Base-by-base conservation (phyloP, 2,329 filamentous ascomycete species). In the Colletotrichum phormii region DNA sequence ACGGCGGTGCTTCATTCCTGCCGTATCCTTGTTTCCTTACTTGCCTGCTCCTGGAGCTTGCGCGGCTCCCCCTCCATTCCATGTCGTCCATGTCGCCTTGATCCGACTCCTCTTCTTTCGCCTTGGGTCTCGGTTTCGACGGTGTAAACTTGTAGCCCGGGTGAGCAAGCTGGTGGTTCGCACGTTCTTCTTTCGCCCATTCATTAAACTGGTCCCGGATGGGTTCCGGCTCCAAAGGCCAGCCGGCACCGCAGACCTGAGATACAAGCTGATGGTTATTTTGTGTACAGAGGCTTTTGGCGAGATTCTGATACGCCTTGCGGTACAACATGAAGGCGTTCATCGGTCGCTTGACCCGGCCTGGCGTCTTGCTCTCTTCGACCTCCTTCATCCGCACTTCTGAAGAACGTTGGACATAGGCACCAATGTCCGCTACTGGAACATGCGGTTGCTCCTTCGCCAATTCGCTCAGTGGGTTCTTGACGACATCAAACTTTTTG, bases 321-420 rank as follows among this genome's bases (percentile, higher is more conserved):
- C 97, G 93, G 82, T 99, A 99, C 63, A 99, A 87, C 93, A 99
- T 98, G 85, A 98, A 99, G 0, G 94, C 96, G 82, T 99, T 99
- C 93, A 98, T 97, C 3, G 97, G 95, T 35, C 97, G 89, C 78
- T 96, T 95, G 76, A 98, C 89, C 80, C 95, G 95, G 31, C 94
- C 94, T 2, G 86, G 86, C 46, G 91, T 85, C 77, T 92, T 94
- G 70, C 91, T 89, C 77, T 90, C 89, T 55, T 90, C 88, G 11
- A 93, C 91, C 81, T 98, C 95, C 67, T 86, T 83, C 61, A 86
- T 86, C 69, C 96, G 90, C 7, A 88, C 87, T 69, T 94, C 91
- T 2, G 86, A 83, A 11, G 93, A 86, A 63, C 96, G 89, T 77
- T 92, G 90, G 46, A 97, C 95, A 86, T 93, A 97, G 31, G 87